Conservation (phyloP, 2,329 filamentous ascomycete species). For the Phaeosphaeriaceae sp. region DNA sequence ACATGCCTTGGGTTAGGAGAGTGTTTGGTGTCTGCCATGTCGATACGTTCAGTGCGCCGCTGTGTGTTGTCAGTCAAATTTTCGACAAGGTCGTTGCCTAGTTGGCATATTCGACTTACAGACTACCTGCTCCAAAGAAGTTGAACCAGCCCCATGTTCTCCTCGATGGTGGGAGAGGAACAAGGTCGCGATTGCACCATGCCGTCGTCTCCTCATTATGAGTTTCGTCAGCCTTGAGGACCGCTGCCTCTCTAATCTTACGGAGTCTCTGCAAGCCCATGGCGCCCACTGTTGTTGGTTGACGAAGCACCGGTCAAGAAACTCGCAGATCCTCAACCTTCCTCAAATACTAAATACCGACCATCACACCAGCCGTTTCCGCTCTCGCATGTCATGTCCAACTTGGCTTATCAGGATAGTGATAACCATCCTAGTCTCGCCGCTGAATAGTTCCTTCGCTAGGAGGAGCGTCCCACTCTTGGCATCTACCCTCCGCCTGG, state of each 20-base stretch:
- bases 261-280: background rate
- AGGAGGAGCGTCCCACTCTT: background rate
- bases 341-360: background rate
- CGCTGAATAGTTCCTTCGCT: background rate
- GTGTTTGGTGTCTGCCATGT: conserved; percentile 1
- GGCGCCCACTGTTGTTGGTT: background rate
- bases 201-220: background rate
- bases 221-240: background rate
- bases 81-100: background rate
- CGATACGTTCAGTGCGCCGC: background rate
- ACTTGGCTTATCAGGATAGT: background rate
- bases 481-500: too few relatives aligned
- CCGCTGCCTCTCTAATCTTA: background rate
- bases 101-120: background rate
- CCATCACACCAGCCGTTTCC: background rate
- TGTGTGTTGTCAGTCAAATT: background rate
- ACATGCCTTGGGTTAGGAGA: conserved; percentile 1
- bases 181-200: conserved; percentile 50
- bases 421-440: background rate
- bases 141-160: conserved; percentile 40
- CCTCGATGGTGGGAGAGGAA: conserved; percentile 49
- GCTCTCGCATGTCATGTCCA: background rate
- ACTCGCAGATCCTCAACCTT: background rate
- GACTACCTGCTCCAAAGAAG: background rate
- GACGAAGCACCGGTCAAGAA: background rate